Evolutionary conservation across 768 basidiomycete species (phyloP).

Genomic region (Pisolithus orientalis): DNA sequence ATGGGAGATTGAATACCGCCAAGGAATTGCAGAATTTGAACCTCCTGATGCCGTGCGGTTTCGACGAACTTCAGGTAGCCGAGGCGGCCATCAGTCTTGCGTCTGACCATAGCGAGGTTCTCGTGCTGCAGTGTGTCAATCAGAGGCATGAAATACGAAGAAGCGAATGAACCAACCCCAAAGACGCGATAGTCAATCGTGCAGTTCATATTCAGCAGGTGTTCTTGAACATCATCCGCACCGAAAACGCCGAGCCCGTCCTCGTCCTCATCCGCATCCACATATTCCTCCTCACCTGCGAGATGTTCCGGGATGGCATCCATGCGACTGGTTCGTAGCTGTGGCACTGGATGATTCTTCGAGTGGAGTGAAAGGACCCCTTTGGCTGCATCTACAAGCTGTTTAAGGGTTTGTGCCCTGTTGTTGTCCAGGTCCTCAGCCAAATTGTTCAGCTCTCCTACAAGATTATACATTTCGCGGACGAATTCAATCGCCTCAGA

Average conservation of each 20-base stretch:
- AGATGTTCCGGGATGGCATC: background rate
- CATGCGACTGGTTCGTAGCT: background rate
- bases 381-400: background rate
- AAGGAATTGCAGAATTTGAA: slow-evolving; percentile 7
- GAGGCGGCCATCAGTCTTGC: background rate
- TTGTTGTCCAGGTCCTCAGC: background rate
- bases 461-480: no score
- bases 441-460: no score
- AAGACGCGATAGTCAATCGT: background rate
- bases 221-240: background rate
- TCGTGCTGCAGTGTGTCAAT: slow-evolving; percentile 8
- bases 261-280: background rate
- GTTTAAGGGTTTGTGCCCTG: slow-evolving; percentile 1
- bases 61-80: slow-evolving; percentile 10
- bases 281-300: background rate
- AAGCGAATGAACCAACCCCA: background rate
- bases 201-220: slow-evolving; percentile 1
- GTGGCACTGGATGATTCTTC: background rate
- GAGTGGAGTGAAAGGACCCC: background rate
- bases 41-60: background rate
- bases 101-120: slow-evolving; percentile 2
- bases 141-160: background rate
- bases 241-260: background rate
- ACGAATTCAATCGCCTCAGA: no score
- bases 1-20: background rate